A percentile compares a stretch with the other conserved stretches of the same genome.
These are phyloP conservation scores for Cyberlindnera maclurae DNA, from an alignment of 805 yeast species.

Conservation along the genomic window DNA sequence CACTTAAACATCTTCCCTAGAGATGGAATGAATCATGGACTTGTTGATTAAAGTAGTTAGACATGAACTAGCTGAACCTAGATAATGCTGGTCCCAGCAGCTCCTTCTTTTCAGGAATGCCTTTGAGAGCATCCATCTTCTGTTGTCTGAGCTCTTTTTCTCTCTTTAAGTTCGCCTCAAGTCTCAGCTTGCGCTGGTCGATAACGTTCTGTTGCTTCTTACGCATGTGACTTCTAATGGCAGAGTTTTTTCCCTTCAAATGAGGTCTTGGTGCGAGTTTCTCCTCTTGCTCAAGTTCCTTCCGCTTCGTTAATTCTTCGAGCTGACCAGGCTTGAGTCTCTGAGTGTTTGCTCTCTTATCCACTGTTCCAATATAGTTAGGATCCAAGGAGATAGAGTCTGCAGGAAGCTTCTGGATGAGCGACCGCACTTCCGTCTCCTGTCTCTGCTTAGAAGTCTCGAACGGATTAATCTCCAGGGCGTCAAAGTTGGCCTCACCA, in stretches of 20 bases:
- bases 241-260: constrained; percentile 74
- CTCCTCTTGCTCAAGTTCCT: constrained; percentile 34
- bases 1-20: constrained; percentile 4
- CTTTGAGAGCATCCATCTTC: constrained; percentile 35
- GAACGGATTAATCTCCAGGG: constrained; percentile 87
- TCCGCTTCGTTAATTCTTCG: constrained; percentile 33
- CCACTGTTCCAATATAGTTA: constrained; percentile 75
- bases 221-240: constrained; percentile 70
- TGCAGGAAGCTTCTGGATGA: constrained; percentile 83
- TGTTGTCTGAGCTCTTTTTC: constrained; percentile 68
- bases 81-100: constrained; percentile 33
- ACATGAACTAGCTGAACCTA: constrained; percentile 27
- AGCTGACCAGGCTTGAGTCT: constrained; percentile 60
- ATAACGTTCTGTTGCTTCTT: constrained; percentile 81
- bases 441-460: constrained; percentile 91
- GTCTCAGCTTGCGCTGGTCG: constrained; percentile 74
- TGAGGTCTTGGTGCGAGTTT: constrained; percentile 47
- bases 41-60: too few relatives aligned
- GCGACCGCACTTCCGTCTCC: constrained; percentile 78
- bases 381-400: constrained; percentile 94
- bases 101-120: constrained; percentile 44
- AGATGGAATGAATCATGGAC: neutral
- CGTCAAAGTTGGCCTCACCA: constrained; percentile 97
- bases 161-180: constrained; percentile 63
- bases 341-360: constrained; percentile 53